phyloP scores from a whole-genome alignment of 192 early-diverging fungal genomes.

The Mortierella antarctica region DNA sequence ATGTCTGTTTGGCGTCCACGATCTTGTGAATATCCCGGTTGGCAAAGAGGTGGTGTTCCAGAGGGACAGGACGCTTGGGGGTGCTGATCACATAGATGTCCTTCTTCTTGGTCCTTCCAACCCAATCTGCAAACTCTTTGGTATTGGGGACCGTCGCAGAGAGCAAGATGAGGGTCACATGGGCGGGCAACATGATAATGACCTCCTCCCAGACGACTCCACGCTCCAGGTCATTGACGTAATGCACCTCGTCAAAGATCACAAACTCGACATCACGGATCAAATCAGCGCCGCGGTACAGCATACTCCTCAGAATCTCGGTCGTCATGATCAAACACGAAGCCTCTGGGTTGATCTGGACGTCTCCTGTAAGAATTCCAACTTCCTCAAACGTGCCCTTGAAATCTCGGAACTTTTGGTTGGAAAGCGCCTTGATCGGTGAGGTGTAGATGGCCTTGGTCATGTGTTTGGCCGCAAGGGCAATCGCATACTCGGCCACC shows the following conservation, averaged over 20 bases:
- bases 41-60: constrained; percentile 94
- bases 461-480: constrained; percentile 93
- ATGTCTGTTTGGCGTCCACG: constrained; percentile 82
- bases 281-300: constrained; percentile 96
- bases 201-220: constrained; percentile 99
- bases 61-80: constrained; percentile 89
- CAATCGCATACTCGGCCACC: constrained; percentile 98
- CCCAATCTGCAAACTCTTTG: constrained; percentile 99
- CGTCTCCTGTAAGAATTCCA: constrained; percentile 97
- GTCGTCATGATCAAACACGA: constrained; percentile 99
- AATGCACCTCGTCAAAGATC: constrained; percentile 99
- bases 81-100: constrained; percentile 99
- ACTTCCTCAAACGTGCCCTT: constrained; percentile 85
- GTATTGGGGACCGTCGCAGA: constrained; percentile 99
- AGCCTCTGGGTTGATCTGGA: constrained; percentile 97
- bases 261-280: constrained; percentile 99
- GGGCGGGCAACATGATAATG: constrained; percentile 97
- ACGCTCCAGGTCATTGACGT: constrained; percentile 94
- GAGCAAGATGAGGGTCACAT: constrained; percentile 94
- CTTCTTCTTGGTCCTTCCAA: constrained; percentile 96
- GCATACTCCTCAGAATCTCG: constrained; percentile 97
- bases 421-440: constrained; percentile 98
- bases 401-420: constrained; percentile 99
- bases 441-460: constrained; percentile 97
- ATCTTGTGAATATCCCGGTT: constrained; percentile 89